Evolutionary conservation across 1,284 basidiomycete species (phyloP), one percentile per base, ranked within the genome.

Genomic region (Ganoderma lucidum): DNA sequence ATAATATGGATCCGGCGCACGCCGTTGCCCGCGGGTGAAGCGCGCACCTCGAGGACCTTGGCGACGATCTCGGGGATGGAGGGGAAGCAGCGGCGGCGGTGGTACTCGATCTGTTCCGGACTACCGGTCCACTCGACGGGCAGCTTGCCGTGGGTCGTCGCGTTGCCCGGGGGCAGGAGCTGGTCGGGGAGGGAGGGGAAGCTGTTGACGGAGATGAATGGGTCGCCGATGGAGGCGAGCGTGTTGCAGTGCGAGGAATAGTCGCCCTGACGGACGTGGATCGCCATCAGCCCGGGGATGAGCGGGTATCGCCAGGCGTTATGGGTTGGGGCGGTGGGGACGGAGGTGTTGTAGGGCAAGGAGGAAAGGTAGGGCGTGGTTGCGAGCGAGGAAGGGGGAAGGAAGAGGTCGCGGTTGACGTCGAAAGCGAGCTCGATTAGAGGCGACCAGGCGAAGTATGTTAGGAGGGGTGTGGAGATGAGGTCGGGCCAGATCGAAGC

Each of bases 181-280:
- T 75, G 28, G n/a, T 35, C 39, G 65, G 83, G 82, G 39, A 68
- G 75, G 78, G 86, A 85, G 10, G 71, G 75, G 2, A 88, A 77
- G 51, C 74, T 79, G 80, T 78, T 81, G 78, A 83, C 84, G 12
- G 81, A 82, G 64, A 81, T 77, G 79, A 80, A 87, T 23, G 77
- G 71, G 5, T 85, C 77, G 6, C 69, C 70, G 81, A 83, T 86
- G n/a, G 78, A 72, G 0, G 81, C 82, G 55, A 91, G 83, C 69
- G 81, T 74, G 0, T 71, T 51, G 71, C 90, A 91, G 71, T 90
- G 89, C 8, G 79, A 76, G 53, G 80, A 72, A 74, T 85, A 92
- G 76, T 91, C 90, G 6, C 90, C 90, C 42, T 88, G 81, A 6
- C 90, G 86, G 28, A 91, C 73, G 74, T 92, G 90, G 5, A 92